Conservation (phyloP, 495 filamentous ascomycete genomes). For the Terfezia claveryi region DNA sequence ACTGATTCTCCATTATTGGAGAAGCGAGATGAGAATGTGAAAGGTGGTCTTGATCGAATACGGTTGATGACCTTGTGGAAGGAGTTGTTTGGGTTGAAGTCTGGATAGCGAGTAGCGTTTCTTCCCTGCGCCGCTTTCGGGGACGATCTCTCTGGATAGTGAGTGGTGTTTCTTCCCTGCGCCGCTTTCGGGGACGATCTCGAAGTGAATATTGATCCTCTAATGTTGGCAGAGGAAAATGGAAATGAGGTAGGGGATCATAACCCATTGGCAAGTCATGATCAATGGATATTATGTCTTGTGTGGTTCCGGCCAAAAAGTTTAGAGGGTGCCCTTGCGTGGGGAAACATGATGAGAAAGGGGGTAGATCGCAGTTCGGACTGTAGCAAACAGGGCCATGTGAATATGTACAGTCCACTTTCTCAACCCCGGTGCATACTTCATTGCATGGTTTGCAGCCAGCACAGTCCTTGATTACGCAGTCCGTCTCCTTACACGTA, state of each 20-base stretch:
- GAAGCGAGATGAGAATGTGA: no score
- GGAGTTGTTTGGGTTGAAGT: background rate
- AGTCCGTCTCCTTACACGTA: background rate
- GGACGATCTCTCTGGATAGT: background rate
- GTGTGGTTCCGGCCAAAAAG: no score
- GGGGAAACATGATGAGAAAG: no score
- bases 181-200: background rate
- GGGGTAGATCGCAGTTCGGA: background rate
- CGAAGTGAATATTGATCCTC: background rate
- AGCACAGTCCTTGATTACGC: background rate
- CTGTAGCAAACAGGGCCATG: background rate
- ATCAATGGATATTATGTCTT: no score
- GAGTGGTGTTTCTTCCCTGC: background rate
- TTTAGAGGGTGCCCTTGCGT: no score
- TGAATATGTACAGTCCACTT: background rate
- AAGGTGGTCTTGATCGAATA: no score
- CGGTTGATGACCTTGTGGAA: no score
- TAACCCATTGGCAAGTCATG: no score
- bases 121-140: background rate
- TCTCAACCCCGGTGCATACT: background rate
- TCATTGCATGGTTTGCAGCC: background rate
- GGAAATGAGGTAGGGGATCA: no score
- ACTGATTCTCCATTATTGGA: no score
- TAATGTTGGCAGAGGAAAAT: no score
- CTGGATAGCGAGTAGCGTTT: background rate